Percentiles rank a stretch among this genome's conserved stretches.
These are phyloP conservation scores for Zygosaccharomyces pseudobailii DNA, from an alignment of 1,139 yeast species.

Conservation along the genomic window DNA sequence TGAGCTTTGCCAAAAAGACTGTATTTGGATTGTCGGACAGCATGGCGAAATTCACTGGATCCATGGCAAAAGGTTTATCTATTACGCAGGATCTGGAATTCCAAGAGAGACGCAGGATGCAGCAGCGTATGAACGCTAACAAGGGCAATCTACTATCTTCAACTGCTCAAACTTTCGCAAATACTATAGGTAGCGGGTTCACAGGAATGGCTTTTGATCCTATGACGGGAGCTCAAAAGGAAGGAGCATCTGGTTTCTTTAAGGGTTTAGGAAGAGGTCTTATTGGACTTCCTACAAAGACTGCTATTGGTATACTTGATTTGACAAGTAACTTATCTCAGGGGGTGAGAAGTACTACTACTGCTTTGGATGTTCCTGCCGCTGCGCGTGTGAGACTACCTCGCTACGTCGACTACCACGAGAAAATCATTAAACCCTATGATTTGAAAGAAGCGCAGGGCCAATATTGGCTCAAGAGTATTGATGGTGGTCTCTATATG, in stretches of 20 bases:
- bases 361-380: slow-evolving; percentile 79
- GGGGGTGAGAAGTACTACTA: slow-evolving; percentile 89
- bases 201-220: slow-evolving; percentile 91
- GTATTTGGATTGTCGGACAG: slow-evolving; percentile 94
- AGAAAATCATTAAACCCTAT: slow-evolving; percentile 64
- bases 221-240: slow-evolving; percentile 75
- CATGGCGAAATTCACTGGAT: slow-evolving; percentile 86
- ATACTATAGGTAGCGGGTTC: slow-evolving; percentile 81
- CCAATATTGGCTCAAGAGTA: slow-evolving; percentile 81
- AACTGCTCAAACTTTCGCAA: slow-evolving; percentile 87
- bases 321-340: slow-evolving; percentile 90
- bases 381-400: slow-evolving; percentile 81
- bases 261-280: slow-evolving; percentile 94
- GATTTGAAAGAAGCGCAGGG: slow-evolving; percentile 89
- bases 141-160: slow-evolving; percentile 82
- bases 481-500: slow-evolving; percentile 73
- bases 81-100: slow-evolving; percentile 82
- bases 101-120: slow-evolving; percentile 74
- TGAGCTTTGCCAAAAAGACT: slow-evolving; percentile 88
- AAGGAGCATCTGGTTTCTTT: slow-evolving; percentile 87
- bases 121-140: slow-evolving; percentile 76
- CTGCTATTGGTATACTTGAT: slow-evolving; percentile 93
- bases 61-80: slow-evolving; percentile 89
- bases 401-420: slow-evolving; percentile 62
- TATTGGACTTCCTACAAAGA: slow-evolving; percentile 91